A percentile compares a stretch with the other conserved stretches of the same genome.
These are phyloP conservation scores for Paracoccidioides lutzii DNA, from an alignment of 2,329 filamentous ascomycete genomes.

Conservation along the genomic window DNA sequence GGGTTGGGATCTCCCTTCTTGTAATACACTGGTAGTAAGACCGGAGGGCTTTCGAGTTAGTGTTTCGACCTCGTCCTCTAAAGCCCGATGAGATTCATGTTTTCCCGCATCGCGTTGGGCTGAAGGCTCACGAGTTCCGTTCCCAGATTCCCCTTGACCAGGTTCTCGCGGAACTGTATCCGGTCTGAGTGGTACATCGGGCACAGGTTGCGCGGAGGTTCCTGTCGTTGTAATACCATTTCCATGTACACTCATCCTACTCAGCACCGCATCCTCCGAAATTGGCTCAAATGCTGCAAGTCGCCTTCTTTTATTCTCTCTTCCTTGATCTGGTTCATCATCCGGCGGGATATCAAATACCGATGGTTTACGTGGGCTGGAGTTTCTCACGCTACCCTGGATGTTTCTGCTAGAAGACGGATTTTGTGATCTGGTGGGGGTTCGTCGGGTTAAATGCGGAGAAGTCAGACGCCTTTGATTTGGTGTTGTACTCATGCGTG, in stretches of 20 bases:
- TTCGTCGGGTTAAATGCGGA: constrained; percentile 12
- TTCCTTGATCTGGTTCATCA: constrained; percentile 15
- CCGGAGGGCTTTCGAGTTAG: neutral
- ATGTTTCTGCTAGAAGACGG: constrained; percentile 14
- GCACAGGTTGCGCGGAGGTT: neutral
- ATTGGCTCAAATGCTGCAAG: constrained; percentile 6
- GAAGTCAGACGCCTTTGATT: constrained; percentile 8
- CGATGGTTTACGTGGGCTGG: constrained; percentile 20
- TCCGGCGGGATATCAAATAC: constrained; percentile 27
- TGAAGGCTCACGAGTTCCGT: neutral
- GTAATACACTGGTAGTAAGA: neutral
- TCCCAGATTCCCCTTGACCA: neutral
- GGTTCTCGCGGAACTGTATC: neutral
- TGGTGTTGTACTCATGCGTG: constrained; percentile 7
- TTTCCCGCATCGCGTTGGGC: neutral
- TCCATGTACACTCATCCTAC: neutral
- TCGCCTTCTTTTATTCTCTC: constrained; percentile 10
- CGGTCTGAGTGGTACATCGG: neutral
- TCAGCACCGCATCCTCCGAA: constrained; percentile 9
- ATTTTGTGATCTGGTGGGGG: constrained; percentile 7
- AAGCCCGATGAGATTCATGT: neutral
- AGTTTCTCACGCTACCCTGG: constrained; percentile 23
- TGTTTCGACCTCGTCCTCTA: neutral
- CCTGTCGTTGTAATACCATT: neutral
- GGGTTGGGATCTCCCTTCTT: neutral